phyloP scores from a whole-genome alignment of 768 basidiomycete genomes.

The Pulveroboletus sp. region DNA sequence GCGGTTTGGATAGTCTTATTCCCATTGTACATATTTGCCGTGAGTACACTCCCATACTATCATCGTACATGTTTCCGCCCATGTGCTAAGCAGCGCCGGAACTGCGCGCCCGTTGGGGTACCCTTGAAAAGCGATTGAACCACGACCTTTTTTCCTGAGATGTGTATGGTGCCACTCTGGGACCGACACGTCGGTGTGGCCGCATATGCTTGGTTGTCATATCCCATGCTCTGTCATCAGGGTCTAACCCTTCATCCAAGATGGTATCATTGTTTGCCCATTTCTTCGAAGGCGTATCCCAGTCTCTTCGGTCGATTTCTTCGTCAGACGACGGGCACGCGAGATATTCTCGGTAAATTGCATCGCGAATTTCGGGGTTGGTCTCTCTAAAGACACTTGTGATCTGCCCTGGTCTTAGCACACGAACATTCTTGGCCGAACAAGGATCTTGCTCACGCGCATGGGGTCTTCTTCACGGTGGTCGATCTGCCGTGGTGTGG shows the following conservation, averaged over 20 bases:
- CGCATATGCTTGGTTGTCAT: not conserved
- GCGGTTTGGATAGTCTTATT: conserved; percentile 62
- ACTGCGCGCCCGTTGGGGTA: not conserved
- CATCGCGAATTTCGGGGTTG: conserved; percentile 1
- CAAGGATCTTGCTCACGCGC: not conserved
- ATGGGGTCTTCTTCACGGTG: not conserved
- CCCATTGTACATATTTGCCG: conserved; percentile 5
- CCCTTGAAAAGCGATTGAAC: not conserved
- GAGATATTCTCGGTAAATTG: conserved; percentile 11
- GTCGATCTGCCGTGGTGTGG: conserved; percentile 3
- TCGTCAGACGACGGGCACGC: not conserved
- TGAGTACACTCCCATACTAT: conserved; percentile 11
- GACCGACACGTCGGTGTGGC: not conserved
- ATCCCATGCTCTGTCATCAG: conserved; percentile 41
- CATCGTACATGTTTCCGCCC: not conserved
- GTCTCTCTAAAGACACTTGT: conserved; percentile 9
- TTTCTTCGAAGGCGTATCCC: not conserved
- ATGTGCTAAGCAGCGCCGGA: not conserved
- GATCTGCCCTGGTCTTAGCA: conserved; percentile 7
- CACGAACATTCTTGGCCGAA: not conserved
- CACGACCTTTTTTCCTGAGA: not conserved
- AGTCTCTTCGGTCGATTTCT: conserved; percentile 1
- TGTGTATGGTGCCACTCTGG: not conserved
- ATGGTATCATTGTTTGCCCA: not conserved
- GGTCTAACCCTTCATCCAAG: conserved; percentile 30